Evolutionary conservation across 805 yeast species (phyloP), one percentile per base, ranked within the genome.

Genomic region (Candida chauliodis): DNA sequence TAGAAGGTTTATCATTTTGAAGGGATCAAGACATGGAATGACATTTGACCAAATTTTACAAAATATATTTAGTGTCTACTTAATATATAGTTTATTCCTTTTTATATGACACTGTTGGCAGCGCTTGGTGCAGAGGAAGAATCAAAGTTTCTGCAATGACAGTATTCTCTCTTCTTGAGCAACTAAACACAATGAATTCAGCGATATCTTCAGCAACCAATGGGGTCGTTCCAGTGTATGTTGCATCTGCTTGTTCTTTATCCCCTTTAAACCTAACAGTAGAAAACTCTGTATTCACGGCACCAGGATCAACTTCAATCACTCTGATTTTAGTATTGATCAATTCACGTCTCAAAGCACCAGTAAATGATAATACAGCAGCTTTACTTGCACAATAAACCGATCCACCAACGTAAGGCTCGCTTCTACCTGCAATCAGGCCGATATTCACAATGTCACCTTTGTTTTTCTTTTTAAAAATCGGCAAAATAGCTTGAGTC

Each of bases 1-100:
- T 86, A 41, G 95, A 85, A 54, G 67, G 69, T 32, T 61, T 88
- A 19, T 62, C 76, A 2, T 87, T 87, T 55, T 86, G 20, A 34
- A 5, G 10, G 24, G 10, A 7, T 10, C 7, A 21, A 21, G 10
- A 13, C 29, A 9, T 14, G n/a, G n/a, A n/a, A 8, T 22, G 25
- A 22, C 25, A 22, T 22, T 22, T n/a, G n/a, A n/a, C n/a, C n/a
- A 21, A 21, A 21, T 8, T 14, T 14, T 8, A 24, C 13, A 5
- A 34, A 23, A 13, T 23, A 25, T 20, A 17, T 19, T 31, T 7
- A 21, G n/a, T n/a, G n/a, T n/a, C 16, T 32, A 8, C 14, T 22
- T 15, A 18, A 25, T 25, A 25, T 25, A 25, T n/a, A n/a, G 11
- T 10, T 22, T 32, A 22, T 20, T 27, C 14, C 5, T 17, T 34